Base-by-base conservation (phyloP, 208 protist genomes). In the Wallacemonas sp. region DNA sequence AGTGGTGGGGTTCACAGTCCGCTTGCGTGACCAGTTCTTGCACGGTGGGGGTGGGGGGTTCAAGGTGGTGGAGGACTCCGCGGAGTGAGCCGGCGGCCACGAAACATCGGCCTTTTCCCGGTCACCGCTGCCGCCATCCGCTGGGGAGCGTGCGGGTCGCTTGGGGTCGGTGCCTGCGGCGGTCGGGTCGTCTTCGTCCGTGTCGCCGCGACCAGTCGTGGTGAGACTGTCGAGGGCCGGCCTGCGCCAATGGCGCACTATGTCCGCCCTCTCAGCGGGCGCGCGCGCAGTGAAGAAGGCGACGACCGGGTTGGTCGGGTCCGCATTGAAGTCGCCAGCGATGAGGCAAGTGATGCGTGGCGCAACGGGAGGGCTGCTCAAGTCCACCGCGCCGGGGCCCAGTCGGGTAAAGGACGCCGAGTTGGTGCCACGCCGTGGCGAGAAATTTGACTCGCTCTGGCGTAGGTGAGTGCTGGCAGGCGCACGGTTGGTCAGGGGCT, bases 241-340 rank as follows among this genome's bases (percentile, higher is more conserved):
- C 29, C 9, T 6, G 26, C 55, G 57, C 83, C 87, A 93, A 61
- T 71, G 76, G 17, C 55, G 42, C 65, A 88, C 70, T 41, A 87
- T 78, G 22, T 71, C 32, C 36, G 77, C 76, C 17, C 53, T 71
- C 1, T 60, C 37, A 8, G 85, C 78, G 3, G 83, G 66, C 1
- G 33, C 37, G 4, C 83, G 81, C 0, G 36, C 70, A 38, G 75
- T 41, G 17, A 89, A 30, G 57, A 88, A 95, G 30, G 63, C 57
- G 41, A 90, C 59, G 1, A 79, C 71, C 1, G 84, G 63, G 3
- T 74, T 69, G 37, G 30, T 79, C 29, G 68, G 73, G n/a, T 95
- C 86, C 1, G 79, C 66, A 68, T 95, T 95, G 57, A 93, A 91
- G 73, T 95, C 90, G 24, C 90, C 90, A 12, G 71, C 83, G 39